Evolutionary conservation across 179 eudicot genomes (phyloP).

Genomic region (Kewa caespitosa): DNA sequence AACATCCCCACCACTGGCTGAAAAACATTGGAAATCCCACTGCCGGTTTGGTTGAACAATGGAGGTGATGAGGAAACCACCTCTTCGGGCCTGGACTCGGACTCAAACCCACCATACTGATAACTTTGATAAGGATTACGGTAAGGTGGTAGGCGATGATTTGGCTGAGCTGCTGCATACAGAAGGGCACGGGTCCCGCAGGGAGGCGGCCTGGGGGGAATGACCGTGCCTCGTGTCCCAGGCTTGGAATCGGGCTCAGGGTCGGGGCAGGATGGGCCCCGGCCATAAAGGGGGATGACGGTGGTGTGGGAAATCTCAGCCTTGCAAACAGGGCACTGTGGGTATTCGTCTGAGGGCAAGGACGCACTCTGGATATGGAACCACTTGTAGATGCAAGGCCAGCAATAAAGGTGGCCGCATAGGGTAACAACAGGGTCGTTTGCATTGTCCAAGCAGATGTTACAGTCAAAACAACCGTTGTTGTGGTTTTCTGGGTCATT

Average conservation of each 20-base stretch:
- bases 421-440: slow-evolving; percentile 81
- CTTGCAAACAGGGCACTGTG: slow-evolving; percentile 89
- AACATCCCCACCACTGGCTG: slow-evolving; percentile 55
- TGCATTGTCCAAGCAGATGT: slow-evolving; percentile 77
- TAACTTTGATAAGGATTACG: slow-evolving; percentile 39
- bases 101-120: slow-evolving; percentile 13
- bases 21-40: slow-evolving; percentile 24
- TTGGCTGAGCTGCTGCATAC: slow-evolving; percentile 35
- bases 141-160: slow-evolving; percentile 34
- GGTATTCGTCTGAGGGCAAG: slow-evolving; percentile 48
- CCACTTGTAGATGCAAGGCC: slow-evolving; percentile 96
- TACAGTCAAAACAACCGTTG: slow-evolving; percentile 75
- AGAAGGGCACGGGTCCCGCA: slow-evolving; percentile 49
- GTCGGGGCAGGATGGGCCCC: slow-evolving; percentile 42
- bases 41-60: slow-evolving; percentile 25
- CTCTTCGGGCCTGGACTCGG: no score
- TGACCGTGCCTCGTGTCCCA: slow-evolving; percentile 18
- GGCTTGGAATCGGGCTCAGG: slow-evolving; percentile 28
- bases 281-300: slow-evolving; percentile 71
- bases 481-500: slow-evolving; percentile 35
- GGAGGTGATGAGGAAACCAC: slow-evolving; percentile 34
- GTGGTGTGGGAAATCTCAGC: slow-evolving; percentile 66
- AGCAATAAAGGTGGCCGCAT: slow-evolving; percentile 84
- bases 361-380: slow-evolving; percentile 51
- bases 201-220: slow-evolving; percentile 82